A percentile compares a stretch with the other conserved stretches of the same genome.
Evolutionary conservation across 139 green algal species (phyloP).

Genomic region (Spirogloea muscicola): DNA sequence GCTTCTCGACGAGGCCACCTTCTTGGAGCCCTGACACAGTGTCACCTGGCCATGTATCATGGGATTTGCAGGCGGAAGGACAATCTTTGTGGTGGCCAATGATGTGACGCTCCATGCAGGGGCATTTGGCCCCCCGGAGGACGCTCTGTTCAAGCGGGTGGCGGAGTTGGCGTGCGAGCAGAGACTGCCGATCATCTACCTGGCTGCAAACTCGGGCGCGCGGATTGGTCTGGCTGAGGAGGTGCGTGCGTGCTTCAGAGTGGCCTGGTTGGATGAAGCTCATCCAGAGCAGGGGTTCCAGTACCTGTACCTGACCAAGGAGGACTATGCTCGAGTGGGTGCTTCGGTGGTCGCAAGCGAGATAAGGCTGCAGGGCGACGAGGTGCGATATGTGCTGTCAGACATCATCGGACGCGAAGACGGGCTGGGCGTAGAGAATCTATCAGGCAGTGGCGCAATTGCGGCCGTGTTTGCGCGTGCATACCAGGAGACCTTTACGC

Average conservation of each 20-base stretch:
- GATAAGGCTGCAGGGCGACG: constrained; percentile 14
- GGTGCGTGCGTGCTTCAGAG: constrained; percentile 56
- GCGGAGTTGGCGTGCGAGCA: constrained; percentile 72
- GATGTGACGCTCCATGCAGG: constrained; percentile 91
- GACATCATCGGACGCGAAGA: constrained; percentile 93
- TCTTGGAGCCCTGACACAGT: too few relatives aligned
- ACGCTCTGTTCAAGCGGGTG: constrained; percentile 83
- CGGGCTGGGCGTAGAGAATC: constrained; percentile 94
- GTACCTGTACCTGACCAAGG: constrained; percentile 87
- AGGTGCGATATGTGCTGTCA: constrained; percentile 53
- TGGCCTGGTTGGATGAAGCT: constrained; percentile 68
- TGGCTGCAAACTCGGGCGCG: constrained; percentile 90
- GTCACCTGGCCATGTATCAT: too few relatives aligned
- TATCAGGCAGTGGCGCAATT: constrained; percentile 91
- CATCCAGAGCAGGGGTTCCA: constrained; percentile 77
- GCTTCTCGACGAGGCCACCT: too few relatives aligned
- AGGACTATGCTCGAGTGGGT: constrained; percentile 65
- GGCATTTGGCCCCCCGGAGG: constrained; percentile 85
- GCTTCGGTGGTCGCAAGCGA: constrained; percentile 42
- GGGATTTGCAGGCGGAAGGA: constrained; percentile 55
- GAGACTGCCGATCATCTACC: constrained; percentile 85
- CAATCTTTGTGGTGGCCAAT: constrained; percentile 88
- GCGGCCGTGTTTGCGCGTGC: constrained; percentile 68
- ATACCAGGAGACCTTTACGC: constrained; percentile 86
- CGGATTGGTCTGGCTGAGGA: constrained; percentile 88